A percentile compares a stretch with the other conserved stretches of the same genome.
Evolutionary conservation across 306 rosid genomes (phyloP).

Genomic region (Trifolium subterraneum): DNA sequence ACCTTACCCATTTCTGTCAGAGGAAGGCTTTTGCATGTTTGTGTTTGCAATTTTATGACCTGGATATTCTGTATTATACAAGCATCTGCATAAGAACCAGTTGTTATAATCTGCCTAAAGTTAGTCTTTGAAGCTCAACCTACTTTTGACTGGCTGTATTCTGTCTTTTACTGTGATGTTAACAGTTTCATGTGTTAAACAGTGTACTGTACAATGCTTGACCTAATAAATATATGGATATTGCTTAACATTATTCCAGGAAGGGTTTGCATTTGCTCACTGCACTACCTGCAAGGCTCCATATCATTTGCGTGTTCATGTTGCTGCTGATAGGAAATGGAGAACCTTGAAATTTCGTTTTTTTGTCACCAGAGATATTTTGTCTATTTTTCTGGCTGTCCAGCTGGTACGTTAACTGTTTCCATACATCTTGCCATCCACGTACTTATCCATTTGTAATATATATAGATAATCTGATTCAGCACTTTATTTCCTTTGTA

Average conservation of each 20-base stretch:
- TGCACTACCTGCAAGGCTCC: constrained; percentile 99
- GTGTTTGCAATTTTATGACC: background rate
- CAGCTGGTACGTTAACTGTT: constrained; percentile 80
- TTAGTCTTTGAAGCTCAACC: background rate
- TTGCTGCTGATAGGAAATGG: constrained; percentile 96
- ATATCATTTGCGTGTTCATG: constrained; percentile 94
- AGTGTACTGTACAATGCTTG: constrained; percentile 11
- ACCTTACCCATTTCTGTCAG: constrained; percentile 15
- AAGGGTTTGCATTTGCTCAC: constrained; percentile 99
- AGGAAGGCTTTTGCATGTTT: constrained; percentile 27
- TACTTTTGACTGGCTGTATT: constrained; percentile 8
- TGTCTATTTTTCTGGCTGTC: constrained; percentile 84
- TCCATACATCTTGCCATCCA: constrained; percentile 31
- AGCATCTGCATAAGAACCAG: constrained; percentile 11
- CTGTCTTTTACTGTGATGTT: constrained; percentile 6
- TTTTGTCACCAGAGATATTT: constrained; percentile 93
- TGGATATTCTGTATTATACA: constrained; percentile 23
- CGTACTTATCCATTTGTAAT: constrained; percentile 20
- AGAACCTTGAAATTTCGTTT: constrained; percentile 93
- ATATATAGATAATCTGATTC: constrained; percentile 16
- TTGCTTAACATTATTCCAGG: constrained; percentile 63
- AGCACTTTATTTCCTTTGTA: constrained; percentile 23
- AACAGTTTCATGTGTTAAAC: constrained; percentile 12
- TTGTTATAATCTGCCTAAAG: constrained; percentile 30
- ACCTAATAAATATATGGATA: constrained; percentile 45